phyloP scores from a whole-genome alignment of 352 stramenopile genomes.

The Globisporangium takayamanum region DNA sequence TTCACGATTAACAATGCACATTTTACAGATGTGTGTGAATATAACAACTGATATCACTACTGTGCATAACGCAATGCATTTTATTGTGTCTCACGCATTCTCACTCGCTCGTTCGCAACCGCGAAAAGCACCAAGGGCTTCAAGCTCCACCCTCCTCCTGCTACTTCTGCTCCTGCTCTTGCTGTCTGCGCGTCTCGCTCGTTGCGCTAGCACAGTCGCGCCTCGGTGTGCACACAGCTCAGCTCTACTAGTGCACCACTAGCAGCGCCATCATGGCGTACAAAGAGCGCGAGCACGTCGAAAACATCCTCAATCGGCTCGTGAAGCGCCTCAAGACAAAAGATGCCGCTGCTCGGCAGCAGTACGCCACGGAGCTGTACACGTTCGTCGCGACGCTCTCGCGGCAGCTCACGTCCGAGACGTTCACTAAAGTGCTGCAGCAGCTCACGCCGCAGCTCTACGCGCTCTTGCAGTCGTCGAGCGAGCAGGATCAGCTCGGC shows the following conservation, averaged over 20 bases:
- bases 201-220: no score
- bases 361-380: constrained; percentile 53
- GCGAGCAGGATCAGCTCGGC: constrained; percentile 66
- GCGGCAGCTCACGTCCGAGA: constrained; percentile 72
- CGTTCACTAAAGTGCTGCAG: constrained; percentile 66
- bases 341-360: constrained; percentile 25
- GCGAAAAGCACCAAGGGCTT: no score
- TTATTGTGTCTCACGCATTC: no score
- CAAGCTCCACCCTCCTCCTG: no score
- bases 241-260: no score
- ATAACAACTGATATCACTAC: no score
- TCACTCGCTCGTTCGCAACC: no score
- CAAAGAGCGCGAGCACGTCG: constrained; percentile 65
- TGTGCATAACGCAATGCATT: no score
- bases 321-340: constrained; percentile 52
- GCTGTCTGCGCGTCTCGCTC: no score
- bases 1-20: no score
- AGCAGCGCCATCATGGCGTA: constrained; percentile 8
- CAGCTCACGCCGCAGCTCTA: constrained; percentile 78
- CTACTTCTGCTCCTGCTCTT: no score
- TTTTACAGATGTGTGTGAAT: neutral
- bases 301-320: constrained; percentile 46
- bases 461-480: constrained; percentile 49
- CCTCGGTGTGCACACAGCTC: no score
- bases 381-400: constrained; percentile 54